Base-by-base conservation (phyloP, 2,329 filamentous ascomycete species). In the Westerdykella ornata region DNA sequence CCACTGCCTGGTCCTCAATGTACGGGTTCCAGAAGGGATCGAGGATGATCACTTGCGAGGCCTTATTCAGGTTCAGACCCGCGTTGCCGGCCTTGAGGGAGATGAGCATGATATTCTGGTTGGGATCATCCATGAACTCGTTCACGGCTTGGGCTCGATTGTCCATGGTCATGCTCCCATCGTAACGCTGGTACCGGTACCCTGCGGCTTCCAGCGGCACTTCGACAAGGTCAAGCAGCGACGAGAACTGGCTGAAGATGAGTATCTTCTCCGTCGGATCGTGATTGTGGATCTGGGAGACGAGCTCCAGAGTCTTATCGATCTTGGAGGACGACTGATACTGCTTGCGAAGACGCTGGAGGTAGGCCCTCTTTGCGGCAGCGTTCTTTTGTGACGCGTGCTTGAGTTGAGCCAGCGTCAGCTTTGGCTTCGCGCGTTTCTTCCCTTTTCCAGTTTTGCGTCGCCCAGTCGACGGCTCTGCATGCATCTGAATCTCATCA, bases 21-120 rank as follows among this genome's bases (percentile, higher is more conserved):
- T 84, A 94, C 0, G 88, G 89, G 49, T 95, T 96, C 87, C 88
- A 95, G 69, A 94, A 94, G 0, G 88, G 88, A 60, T 95, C 88
- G 59, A 94, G 80, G 49, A 95, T 85, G 63, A 96, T 87, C 51
- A 95, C 86, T 48, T 88, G 83, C 1, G 82, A 87, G 0, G 88
- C 89, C 14, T 81, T 79, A 30, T 84, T 86, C 16, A 96, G 74
- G 57, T 96, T 96, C 35, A 96, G 76, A 1, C 89, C 89, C 0
- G 88, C 81, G 53, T 90, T 90, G 26, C 86, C 86, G 1, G 86
- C 85, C 54, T 86, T 87, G 37, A 90, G 72, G 1, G 84, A 88
- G 2, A 89, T 78, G 3, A 92, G 73, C 75, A 92, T 85, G 58
- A 90, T 73, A 46, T 75, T 80, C 57, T 76, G 74, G 32, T 74